Evolutionary conservation across 805 yeast species (phyloP), one percentile per base, ranked within the genome.

Genomic region (Yamadazyma kitorensis): DNA sequence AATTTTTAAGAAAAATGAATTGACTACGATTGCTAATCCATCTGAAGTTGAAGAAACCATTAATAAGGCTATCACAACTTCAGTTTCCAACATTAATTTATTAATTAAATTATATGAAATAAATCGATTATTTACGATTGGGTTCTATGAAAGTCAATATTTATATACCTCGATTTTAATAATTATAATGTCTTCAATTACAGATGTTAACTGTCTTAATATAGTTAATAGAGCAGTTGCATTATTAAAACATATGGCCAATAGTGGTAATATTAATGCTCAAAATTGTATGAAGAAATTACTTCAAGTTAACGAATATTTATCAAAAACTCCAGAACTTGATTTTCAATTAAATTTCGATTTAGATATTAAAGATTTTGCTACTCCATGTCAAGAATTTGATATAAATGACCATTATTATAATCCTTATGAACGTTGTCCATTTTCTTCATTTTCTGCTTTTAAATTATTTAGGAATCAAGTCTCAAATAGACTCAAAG

Each of bases 131-230:
- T 64, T 64, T 34, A 43, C 50, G 14, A 43, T 58, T 12, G 72
- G 70, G 2, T 63, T 55, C 36, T 64, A 68, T 66, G 72, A 66
- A 37, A 46, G 61, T 29, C 67, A 61, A 39, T 64, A 65, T 45
- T 42, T 64, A 24, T 65, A 53, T 36, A 47, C 57, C 4, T 61
- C 70, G 1, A 37, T 62, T 16, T 41, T 62, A 14, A 37, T 57
- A 15, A 34, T 61, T 22, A 44, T 61, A 9, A 48, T 62, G 39
- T 52, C 60, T 0, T 42, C 51, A 14, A 38, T 55, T 6, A 40
- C 44, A 9, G 47, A 40, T 26, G 24, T 28, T 6, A 19, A 24
- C 4, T 33, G 36, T 16, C 48, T 43, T 29, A 29, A 35, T 18
- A 52, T 48, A n/a, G 25, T 55, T 7, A 34, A 45, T 31, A 49